Evolutionary conservation across 2,329 filamentous ascomycete species (phyloP).

Genomic region (Fusarium chlamydosporum): DNA sequence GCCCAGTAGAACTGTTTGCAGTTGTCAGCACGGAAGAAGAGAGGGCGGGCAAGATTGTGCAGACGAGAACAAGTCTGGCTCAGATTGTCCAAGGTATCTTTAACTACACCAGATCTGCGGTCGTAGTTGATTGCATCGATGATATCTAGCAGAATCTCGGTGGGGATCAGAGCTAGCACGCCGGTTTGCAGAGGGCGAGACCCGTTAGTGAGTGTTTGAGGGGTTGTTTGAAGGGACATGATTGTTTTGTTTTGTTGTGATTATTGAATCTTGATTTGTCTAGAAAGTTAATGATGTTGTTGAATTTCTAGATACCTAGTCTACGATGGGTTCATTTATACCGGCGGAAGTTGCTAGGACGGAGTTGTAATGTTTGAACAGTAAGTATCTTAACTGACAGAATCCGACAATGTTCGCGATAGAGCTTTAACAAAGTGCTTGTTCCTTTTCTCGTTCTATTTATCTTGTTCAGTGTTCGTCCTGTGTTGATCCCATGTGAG

Average conservation of each 20-base stretch:
- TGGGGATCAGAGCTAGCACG: conserved; percentile 5
- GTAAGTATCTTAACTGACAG: background rate
- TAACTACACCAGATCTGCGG: background rate
- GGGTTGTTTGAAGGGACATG: background rate
- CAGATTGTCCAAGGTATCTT: background rate
- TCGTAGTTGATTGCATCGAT: background rate
- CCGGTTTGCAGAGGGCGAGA: background rate
- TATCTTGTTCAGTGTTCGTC: background rate
- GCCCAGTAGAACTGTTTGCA: background rate
- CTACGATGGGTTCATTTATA: background rate
- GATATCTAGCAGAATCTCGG: conserved; percentile 3
- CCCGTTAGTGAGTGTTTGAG: background rate
- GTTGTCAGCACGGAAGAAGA: background rate
- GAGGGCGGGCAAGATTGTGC: background rate
- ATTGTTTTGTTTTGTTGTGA: background rate
- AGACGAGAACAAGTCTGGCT: conserved; percentile 13
- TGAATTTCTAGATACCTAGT: background rate
- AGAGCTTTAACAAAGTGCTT: background rate
- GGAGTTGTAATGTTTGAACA: background rate
- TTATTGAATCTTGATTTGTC: background rate
- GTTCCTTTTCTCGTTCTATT: background rate
- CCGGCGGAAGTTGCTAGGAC: background rate
- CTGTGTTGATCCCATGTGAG: no score
- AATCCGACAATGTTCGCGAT: background rate
- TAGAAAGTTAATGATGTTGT: background rate